Evolutionary conservation across 2,329 filamentous ascomycete genomes (phyloP).

Genomic region (Exophiala calicioides): DNA sequence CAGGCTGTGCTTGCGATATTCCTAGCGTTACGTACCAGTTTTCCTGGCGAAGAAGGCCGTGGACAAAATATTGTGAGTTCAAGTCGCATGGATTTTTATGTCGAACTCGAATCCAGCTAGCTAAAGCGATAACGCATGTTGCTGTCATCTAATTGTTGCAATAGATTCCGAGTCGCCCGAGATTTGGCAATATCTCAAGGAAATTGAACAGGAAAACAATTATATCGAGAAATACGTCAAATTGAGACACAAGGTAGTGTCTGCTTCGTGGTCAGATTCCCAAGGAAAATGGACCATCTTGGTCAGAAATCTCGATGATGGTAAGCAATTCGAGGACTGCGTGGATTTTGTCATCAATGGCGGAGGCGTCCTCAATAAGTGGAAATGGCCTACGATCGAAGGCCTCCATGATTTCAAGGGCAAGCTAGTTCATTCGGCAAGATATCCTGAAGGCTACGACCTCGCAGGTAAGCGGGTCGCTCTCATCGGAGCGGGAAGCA

Average conservation of each 20-base stretch:
- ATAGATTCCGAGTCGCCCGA: conserved; percentile 33
- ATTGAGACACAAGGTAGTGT: conserved; percentile 32
- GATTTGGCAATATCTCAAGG: conserved; percentile 35
- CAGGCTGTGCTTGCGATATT: conserved; percentile 41
- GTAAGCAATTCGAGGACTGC: conserved; percentile 29
- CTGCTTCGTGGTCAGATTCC: conserved; percentile 35
- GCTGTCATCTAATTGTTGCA: too few species aligned
- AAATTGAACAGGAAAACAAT: conserved; percentile 30
- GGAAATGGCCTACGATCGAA: conserved; percentile 40
- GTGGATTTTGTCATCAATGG: conserved; percentile 34
- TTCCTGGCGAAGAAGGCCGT: conserved; percentile 37
- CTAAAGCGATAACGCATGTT: too few species aligned
- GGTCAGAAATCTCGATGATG: conserved; percentile 27
- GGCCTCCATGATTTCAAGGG: conserved; percentile 41
- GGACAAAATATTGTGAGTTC: conserved; percentile 32
- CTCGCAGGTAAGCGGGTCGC: conserved; percentile 30
- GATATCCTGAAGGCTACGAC: conserved; percentile 36
- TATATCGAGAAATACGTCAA: conserved; percentile 34
- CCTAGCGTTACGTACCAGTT: conserved; percentile 38
- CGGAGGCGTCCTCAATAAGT: conserved; percentile 33
- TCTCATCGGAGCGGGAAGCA: conserved; percentile 31
- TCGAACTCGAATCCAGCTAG: too few species aligned
- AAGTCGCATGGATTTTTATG: too few species aligned
- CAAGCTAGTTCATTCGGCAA: conserved; percentile 36
- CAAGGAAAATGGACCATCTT: conserved; percentile 33